A percentile compares a stretch with the other conserved stretches of the same genome.
Conservation (phyloP, 1,139 yeast species). For the Blastobotrys buckinghamii region DNA sequence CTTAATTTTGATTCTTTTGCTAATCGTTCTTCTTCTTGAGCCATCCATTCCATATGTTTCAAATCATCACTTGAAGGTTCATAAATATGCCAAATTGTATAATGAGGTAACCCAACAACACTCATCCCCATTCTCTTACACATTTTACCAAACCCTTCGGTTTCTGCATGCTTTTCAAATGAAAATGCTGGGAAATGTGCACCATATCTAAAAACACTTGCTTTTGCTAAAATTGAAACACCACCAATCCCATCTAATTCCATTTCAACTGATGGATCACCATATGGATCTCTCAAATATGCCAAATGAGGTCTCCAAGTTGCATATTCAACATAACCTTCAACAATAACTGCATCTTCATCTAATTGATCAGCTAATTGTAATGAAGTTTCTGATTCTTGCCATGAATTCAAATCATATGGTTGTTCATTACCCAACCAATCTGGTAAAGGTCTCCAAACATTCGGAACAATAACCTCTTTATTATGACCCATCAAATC, state of each 20-base stretch:
- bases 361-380: conserved; percentile 70
- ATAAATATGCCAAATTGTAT: conserved; percentile 88
- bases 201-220: conserved; percentile 72
- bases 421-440: conserved; percentile 90
- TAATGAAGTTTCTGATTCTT: conserved; percentile 76
- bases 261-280: conserved; percentile 82
- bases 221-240: conserved; percentile 75
- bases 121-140: conserved; percentile 75
- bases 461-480: conserved; percentile 77
- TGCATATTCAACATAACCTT: conserved; percentile 87
- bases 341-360: conserved; percentile 87
- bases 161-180: conserved; percentile 86
- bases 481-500: conserved; percentile 60
- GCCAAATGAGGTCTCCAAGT: conserved; percentile 93
- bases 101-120: conserved; percentile 82
- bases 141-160: conserved; percentile 88
- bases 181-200: conserved; percentile 89
- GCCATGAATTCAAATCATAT: conserved; percentile 87
- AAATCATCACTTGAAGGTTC: conserved; percentile 84
- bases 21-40: conserved; percentile 75
- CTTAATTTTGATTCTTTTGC: conserved; percentile 59
- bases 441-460: conserved; percentile 88
- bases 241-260: conserved; percentile 91
- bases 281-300: conserved; percentile 77
- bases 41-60: conserved; percentile 97